A percentile compares a stretch with the other conserved stretches of the same genome.
phyloP scores from a whole-genome alignment of 2,329 filamentous ascomycete genomes.

The Chalaropsis ovoidea region DNA sequence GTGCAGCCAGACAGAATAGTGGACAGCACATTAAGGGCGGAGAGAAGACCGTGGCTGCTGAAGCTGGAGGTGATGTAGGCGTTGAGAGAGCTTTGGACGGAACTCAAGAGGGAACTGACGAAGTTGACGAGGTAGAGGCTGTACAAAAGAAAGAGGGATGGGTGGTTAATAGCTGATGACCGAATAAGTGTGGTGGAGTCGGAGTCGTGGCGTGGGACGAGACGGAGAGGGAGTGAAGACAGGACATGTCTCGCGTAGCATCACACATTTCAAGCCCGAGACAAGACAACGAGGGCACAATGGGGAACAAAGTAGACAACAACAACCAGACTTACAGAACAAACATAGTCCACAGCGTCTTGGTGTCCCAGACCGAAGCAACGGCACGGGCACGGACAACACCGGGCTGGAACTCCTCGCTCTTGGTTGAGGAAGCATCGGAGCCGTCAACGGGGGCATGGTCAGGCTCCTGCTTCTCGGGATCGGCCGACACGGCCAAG shows the following conservation, averaged over 20 bases:
- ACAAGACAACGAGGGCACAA: background rate
- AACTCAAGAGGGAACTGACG: conserved; percentile 33
- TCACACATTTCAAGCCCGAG: background rate
- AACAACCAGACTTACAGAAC: conserved; percentile 32
- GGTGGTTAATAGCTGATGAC: conserved; percentile 13
- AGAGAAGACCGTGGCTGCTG: conserved; percentile 53
- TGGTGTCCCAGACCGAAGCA: conserved; percentile 35
- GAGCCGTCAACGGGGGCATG: conserved; percentile 23
- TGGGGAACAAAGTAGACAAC: background rate
- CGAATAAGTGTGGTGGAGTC: too few species aligned
- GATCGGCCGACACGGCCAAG: conserved; percentile 16
- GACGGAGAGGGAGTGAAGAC: background rate
- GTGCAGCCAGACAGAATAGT: conserved; percentile 35
- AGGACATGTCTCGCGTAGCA: background rate
- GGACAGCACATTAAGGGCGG: conserved; percentile 54
- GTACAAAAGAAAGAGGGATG: background rate
- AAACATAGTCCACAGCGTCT: conserved; percentile 35
- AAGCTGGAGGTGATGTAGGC: conserved; percentile 59
- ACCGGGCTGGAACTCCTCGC: conserved; percentile 32
- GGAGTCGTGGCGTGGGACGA: background rate
- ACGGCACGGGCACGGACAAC: conserved; percentile 35
- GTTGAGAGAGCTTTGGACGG: conserved; percentile 41
- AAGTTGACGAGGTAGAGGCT: conserved; percentile 37
- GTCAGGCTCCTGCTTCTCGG: conserved; percentile 21
- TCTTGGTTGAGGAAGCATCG: conserved; percentile 29